Evolutionary conservation across 371 early-diverging fungal species (phyloP).

Genomic region (Pancytospora philotis): DNA sequence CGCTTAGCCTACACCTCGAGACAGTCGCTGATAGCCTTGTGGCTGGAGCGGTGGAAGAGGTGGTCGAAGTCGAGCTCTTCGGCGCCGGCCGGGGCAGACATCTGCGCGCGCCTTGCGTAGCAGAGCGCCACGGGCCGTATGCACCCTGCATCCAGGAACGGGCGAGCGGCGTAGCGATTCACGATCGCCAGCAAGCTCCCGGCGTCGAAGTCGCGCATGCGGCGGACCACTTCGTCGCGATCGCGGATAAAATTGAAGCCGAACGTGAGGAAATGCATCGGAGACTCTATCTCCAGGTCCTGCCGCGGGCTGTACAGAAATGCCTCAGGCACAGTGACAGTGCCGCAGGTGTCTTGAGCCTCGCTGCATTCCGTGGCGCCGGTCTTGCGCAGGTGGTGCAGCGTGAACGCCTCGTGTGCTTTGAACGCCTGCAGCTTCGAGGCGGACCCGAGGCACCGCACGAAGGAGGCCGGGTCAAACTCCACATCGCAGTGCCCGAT

Average conservation of each 20-base stretch:
- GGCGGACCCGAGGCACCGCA: background rate
- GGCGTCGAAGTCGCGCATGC: no score
- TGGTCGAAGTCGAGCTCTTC: no score
- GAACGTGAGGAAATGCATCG: conserved; percentile 15
- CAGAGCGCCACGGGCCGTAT: no score
- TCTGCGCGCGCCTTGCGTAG: no score
- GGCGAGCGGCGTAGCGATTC: no score
- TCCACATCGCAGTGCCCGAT: background rate
- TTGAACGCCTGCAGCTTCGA: conserved; percentile 1
- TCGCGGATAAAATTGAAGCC: conserved; percentile 32
- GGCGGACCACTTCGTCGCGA: no score
- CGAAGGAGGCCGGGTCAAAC: conserved; percentile 1
- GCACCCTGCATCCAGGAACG: no score
- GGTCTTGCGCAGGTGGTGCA: background rate
- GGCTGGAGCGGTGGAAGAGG: no score
- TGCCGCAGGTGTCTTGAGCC: background rate
- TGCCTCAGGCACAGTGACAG: background rate
- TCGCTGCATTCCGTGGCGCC: background rate
- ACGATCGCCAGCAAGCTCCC: no score
- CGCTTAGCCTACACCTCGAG: no score
- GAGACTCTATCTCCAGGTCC: background rate
- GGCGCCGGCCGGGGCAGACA: no score
- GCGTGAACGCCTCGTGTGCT: conserved; percentile 13
- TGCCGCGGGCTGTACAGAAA: background rate
- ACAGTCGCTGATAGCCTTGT: no score